These are phyloP conservation scores for Setaria italica DNA, from an alignment of 202 grass and related monocot genomes.

Conservation along the genomic window DNA sequence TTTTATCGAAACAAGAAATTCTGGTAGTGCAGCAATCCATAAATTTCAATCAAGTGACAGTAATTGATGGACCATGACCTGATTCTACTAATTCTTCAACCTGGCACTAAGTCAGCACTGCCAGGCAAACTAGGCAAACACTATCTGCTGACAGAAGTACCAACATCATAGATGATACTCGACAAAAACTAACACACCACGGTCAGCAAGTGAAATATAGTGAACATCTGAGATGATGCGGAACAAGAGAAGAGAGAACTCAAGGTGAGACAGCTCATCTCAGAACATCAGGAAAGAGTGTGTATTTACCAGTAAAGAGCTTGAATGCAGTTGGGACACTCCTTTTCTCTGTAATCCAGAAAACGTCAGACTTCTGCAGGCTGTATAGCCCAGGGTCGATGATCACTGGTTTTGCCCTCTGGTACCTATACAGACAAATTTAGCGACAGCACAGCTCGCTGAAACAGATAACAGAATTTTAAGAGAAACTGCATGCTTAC, in stretches of 20 bases:
- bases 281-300: not conserved
- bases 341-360: slow-evolving; percentile 96
- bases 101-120: not conserved
- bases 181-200: not conserved
- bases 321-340: slow-evolving; percentile 98
- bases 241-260: slow-evolving; percentile 12
- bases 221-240: not conserved
- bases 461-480: slow-evolving; percentile 29
- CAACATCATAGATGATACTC: not conserved
- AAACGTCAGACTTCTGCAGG: slow-evolving; percentile 89
- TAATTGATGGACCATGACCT: not conserved
- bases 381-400: slow-evolving; percentile 96
- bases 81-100: slow-evolving; percentile 2
- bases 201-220: not conserved
- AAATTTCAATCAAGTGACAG: slow-evolving; percentile 15
- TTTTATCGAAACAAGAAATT: not conserved
- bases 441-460: slow-evolving; percentile 25
- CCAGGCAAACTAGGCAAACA: not conserved
- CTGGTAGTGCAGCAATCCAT: not conserved
- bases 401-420: slow-evolving; percentile 93
- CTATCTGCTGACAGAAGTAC: slow-evolving; percentile 5
- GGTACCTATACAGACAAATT: slow-evolving; percentile 65
- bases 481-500: slow-evolving; percentile 56
- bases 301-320: slow-evolving; percentile 87
- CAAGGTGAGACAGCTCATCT: not conserved